Base-by-base conservation (phyloP, 2,329 filamentous ascomycete genomes). In the Tolypocladium cylindrosporum region DNA sequence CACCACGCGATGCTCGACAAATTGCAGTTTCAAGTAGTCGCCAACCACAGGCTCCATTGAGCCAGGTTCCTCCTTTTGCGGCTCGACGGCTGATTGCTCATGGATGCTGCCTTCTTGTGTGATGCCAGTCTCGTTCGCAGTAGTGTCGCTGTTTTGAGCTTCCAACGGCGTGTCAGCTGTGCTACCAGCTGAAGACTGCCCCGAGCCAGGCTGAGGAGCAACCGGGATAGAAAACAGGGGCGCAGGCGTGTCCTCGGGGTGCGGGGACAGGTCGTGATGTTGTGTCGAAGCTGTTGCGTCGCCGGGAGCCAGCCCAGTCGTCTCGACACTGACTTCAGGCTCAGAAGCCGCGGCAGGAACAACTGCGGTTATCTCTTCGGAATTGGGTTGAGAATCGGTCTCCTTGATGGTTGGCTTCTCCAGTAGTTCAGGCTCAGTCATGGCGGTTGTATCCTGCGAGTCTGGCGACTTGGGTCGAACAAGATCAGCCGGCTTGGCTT, bases 11-110 rank as follows among this genome's bases (percentile, higher is more conserved):
- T 97, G 86, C 72, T 97, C 88, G 31, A 97, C 92, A 75, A 99
- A 97, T 74, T 93, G 91, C 72, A 94, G 92, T 76, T 99, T 99
- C 60, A 99, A 78, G 66, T 88, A 89, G 71, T 99, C 94, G 55
- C 94, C 94, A 13, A 99, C 94, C 27, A 99, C 91, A 3, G 91
- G 89, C 39, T 82, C 79, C 10, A 64, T 59, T 0, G 64, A 43
- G 10, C 50, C 55, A 16, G 59, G 52, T 6, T 60, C 65, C 7
- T 57, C 57, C 31, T 54, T 42, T 16, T 60, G 27, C 24, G 59
- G 64, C 51, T 64, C 65, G 13, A 21, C 11, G 8, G 19, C 42
- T 5, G 55, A n/a, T 19, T 42, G 16, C 14, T 21, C 40, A 14
- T 11, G 31, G 27, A 19, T 14, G 60, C 61, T 40, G 51, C 51